Percentiles rank a stretch among this genome's conserved stretches.
Conservation (phyloP, 192 early-diverging fungal species). For the Allomyces arbusculus region DNA sequence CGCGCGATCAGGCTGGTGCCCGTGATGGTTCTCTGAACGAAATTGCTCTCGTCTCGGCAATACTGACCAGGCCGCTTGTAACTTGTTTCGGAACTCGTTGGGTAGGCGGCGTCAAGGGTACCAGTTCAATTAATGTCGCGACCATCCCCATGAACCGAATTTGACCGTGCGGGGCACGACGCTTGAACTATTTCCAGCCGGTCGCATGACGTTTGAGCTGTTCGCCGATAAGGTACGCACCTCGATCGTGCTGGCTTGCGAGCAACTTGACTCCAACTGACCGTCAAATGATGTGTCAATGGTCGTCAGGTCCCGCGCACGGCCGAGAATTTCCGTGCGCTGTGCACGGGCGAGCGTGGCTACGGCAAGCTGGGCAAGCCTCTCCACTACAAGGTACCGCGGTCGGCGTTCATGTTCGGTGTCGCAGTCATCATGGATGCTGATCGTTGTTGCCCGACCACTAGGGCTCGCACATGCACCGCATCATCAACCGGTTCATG, state of each 20-base stretch:
- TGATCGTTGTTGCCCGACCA: constrained; percentile 10
- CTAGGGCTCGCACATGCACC: constrained; percentile 54
- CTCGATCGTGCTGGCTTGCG: no score
- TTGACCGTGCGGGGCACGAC: no score
- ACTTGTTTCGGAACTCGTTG: not conserved
- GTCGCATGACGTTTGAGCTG: not conserved
- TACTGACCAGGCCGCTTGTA: no score
- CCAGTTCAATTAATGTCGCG: not conserved
- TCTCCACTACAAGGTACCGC: constrained; percentile 22
- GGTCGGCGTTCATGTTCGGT: no score
- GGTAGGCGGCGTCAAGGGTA: not conserved
- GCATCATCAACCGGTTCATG: constrained; percentile 86
- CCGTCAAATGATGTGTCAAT: no score
- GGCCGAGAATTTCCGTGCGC: constrained; percentile 78
- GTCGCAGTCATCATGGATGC: no score
- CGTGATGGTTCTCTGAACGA: no score
- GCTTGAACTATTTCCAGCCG: not conserved
- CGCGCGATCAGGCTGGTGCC: no score
- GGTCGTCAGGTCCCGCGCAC: constrained; percentile 50
- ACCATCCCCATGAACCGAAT: not conserved
- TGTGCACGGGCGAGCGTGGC: constrained; percentile 43
- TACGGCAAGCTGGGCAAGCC: constrained; percentile 36
- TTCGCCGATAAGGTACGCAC: not conserved
- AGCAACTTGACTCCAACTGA: no score
- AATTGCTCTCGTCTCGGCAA: no score